Evolutionary conservation across 2,329 filamentous ascomycete species (phyloP).

Genomic region (Fusarium continuum): DNA sequence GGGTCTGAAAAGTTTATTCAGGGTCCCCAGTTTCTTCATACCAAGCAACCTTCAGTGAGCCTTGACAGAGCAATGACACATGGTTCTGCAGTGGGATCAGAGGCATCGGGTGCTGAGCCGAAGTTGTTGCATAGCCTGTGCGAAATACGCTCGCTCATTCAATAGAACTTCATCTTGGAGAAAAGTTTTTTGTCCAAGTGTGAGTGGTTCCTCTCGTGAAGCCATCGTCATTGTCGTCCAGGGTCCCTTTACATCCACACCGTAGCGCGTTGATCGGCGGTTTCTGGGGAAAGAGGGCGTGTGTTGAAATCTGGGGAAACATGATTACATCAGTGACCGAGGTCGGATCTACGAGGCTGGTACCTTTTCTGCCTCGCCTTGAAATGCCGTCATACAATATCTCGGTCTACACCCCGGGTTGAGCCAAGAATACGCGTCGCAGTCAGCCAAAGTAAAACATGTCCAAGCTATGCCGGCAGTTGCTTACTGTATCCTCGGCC

Average conservation of each 20-base stretch:
- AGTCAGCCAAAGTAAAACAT: not conserved
- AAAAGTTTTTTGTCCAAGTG: slow-evolving; percentile 3
- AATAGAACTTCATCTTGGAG: slow-evolving; percentile 19
- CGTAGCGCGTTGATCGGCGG: slow-evolving; percentile 13
- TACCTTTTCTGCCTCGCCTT: slow-evolving; percentile 9
- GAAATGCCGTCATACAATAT: slow-evolving; percentile 18
- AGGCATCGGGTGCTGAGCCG: not conserved
- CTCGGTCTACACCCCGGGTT: slow-evolving; percentile 18
- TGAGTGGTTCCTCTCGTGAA: slow-evolving; percentile 13
- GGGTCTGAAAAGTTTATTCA: not conserved
- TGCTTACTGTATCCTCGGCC: slow-evolving; percentile 28
- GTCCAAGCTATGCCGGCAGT: slow-evolving; percentile 28
- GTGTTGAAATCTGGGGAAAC: slow-evolving; percentile 31
- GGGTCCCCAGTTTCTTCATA: not conserved
- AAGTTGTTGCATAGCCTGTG: not conserved
- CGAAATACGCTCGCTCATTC: not conserved
- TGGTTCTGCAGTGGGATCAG: slow-evolving; percentile 6
- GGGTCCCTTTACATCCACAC: slow-evolving; percentile 24
- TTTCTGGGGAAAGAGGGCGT: slow-evolving; percentile 34
- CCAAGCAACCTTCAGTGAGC: not conserved
- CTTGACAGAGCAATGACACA: slow-evolving; percentile 16
- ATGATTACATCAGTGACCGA: slow-evolving; percentile 16
- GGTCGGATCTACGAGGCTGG: slow-evolving; percentile 28
- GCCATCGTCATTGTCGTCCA: slow-evolving; percentile 21
- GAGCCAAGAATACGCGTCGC: slow-evolving; percentile 2